Conservation (phyloP, 2,329 filamentous ascomycete species). For the Fusarium torreyae region DNA sequence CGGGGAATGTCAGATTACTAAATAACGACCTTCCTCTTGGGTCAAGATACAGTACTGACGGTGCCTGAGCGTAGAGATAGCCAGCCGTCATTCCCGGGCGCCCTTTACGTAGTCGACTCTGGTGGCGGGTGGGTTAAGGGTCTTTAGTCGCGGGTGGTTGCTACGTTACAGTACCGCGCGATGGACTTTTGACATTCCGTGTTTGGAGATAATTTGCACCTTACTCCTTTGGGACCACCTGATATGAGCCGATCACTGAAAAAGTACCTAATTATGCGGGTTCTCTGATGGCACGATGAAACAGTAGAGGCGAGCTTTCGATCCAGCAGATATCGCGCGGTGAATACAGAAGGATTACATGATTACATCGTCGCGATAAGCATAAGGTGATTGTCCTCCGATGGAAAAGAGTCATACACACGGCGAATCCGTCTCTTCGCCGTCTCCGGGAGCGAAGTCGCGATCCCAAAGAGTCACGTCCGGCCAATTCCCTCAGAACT, state of each 20-base stretch:
- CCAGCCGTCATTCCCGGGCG: conserved; percentile 21
- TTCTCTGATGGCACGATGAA: conserved; percentile 5
- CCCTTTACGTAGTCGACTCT: conserved; percentile 25
- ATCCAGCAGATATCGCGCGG: not conserved
- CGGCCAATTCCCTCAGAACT: conserved; percentile 28
- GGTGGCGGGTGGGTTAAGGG: conserved; percentile 21
- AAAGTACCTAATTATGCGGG: not conserved
- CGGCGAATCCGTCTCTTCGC: not conserved
- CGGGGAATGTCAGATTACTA: conserved; percentile 16
- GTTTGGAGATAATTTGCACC: conserved; percentile 3
- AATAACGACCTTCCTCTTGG: conserved; percentile 37
- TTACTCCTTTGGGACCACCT: conserved; percentile 2
- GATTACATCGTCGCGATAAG: not conserved
- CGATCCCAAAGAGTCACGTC: conserved; percentile 16
- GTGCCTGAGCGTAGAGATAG: conserved; percentile 27
- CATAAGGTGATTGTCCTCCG: not conserved
- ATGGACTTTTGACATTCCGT: conserved; percentile 14
- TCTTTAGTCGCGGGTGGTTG: conserved; percentile 15
- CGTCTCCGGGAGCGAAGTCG: conserved; percentile 25
- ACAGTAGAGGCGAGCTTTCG: not conserved
- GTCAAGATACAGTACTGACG: conserved; percentile 22
- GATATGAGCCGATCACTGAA: not conserved
- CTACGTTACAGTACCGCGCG: conserved; percentile 30
- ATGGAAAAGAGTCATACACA: conserved; percentile 13
- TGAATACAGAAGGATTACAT: not conserved